These are phyloP conservation scores for Phytophthora hibernalis DNA, from an alignment of 352 stramenopile genomes.

Conservation along the genomic window DNA sequence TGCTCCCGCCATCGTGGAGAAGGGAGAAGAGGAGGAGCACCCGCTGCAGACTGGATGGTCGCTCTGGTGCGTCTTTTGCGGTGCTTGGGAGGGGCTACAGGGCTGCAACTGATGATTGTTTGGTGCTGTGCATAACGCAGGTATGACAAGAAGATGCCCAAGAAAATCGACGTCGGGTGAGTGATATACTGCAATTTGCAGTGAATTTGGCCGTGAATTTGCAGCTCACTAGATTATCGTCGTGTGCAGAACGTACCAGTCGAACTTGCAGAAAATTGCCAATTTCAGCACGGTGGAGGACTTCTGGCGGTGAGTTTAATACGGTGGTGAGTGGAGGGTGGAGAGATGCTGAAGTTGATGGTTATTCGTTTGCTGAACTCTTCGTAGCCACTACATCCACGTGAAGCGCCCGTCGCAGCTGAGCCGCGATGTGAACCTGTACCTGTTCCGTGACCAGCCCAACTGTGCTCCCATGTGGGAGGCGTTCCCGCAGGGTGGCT, in stretches of 20 bases:
- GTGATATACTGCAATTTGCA: conserved; percentile 22
- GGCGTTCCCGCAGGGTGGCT: conserved; percentile 92
- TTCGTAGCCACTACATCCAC: conserved; percentile 90
- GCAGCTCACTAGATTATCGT: neutral
- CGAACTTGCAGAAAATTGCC: conserved; percentile 88
- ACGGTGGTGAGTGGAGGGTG: neutral
- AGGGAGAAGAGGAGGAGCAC: conserved; percentile 73
- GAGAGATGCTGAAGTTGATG: conserved; percentile 4
- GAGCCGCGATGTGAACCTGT: conserved; percentile 93
- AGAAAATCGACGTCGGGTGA: conserved; percentile 90
- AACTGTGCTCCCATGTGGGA: conserved; percentile 93
- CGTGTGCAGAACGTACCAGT: conserved; percentile 40
- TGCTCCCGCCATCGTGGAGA: conserved; percentile 30
- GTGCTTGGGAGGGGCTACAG: neutral
- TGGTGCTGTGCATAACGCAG: conserved; percentile 43
- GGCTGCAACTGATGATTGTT: neutral
- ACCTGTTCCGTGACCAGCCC: conserved; percentile 92
- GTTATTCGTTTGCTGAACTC: no score
- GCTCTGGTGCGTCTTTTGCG: conserved; percentile 70
- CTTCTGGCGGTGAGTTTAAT: conserved; percentile 87
- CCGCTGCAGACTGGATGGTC: conserved; percentile 89
- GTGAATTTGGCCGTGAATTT: neutral
- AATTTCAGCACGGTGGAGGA: conserved; percentile 93
- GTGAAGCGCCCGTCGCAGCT: conserved; percentile 93
- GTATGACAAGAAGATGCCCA: conserved; percentile 95